Percentiles rank a stretch among this genome's conserved stretches.
Evolutionary conservation across 23 red algal species (phyloP).

Genomic region (Gracilaria caudata): DNA sequence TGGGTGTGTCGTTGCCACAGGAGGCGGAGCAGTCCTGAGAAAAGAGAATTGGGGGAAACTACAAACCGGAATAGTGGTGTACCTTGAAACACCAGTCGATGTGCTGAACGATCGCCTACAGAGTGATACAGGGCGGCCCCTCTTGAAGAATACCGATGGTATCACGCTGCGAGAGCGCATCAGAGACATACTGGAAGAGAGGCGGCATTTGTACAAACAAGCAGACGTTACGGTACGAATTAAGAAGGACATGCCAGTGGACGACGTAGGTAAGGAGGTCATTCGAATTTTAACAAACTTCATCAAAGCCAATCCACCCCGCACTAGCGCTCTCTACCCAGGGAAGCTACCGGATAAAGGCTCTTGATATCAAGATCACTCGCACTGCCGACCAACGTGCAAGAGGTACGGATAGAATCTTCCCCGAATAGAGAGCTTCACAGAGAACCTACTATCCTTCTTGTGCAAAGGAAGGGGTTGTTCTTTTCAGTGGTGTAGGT

Average conservation of each 20-base stretch:
- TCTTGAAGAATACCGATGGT: constrained; percentile 51
- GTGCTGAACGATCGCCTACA: constrained; percentile 68
- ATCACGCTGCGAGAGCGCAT: constrained; percentile 27
- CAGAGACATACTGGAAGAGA: constrained; percentile 55
- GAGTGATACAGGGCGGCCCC: constrained; percentile 67
- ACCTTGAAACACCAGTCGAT: constrained; percentile 59
- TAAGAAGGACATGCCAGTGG: constrained; percentile 23
- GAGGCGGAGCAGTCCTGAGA: constrained; percentile 82
- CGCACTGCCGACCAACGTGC: not conserved
- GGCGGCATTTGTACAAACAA: constrained; percentile 73
- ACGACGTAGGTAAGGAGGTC: constrained; percentile 35
- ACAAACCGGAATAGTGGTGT: constrained; percentile 87
- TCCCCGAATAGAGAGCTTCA: too few relatives aligned
- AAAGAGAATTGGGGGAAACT: constrained; percentile 78
- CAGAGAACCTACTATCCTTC: too few relatives aligned
- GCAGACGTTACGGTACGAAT: constrained; percentile 80
- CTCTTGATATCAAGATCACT: not conserved
- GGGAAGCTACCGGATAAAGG: constrained; percentile 38
- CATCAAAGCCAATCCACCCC: constrained; percentile 78
- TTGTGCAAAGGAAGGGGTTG: too few relatives aligned
- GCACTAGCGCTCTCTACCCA: constrained; percentile 18
- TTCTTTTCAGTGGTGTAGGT: too few relatives aligned
- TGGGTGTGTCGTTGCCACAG: constrained; percentile 73
- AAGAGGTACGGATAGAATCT: too few relatives aligned
- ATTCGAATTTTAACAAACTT: constrained; percentile 50